These are phyloP conservation scores for Cyclotella atomus DNA, from an alignment of 108 stramenopile species.

Conservation along the genomic window DNA sequence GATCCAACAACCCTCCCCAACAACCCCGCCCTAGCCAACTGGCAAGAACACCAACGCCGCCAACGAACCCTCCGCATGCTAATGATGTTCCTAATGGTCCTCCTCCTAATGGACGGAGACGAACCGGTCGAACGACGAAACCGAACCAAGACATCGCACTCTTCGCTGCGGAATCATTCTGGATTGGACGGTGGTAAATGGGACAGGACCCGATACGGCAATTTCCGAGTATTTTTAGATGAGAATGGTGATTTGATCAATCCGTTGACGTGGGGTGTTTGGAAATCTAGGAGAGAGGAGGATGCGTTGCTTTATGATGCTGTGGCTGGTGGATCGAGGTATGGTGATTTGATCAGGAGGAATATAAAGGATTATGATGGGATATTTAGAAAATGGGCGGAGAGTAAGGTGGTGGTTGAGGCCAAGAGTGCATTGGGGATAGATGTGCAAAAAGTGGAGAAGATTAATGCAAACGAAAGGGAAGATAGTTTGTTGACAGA, in stretches of 20 bases:
- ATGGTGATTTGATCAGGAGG: slow-evolving; percentile 48
- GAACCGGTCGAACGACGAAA: slow-evolving; percentile 48
- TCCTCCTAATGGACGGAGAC: slow-evolving; percentile 87
- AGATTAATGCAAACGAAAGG: too few relatives aligned
- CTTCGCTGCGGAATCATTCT: not conserved
- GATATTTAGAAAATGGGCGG: slow-evolving; percentile 56
- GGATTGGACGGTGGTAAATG: too few relatives aligned
- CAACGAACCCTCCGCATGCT: slow-evolving; percentile 75
- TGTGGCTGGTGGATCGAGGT: slow-evolving; percentile 38
- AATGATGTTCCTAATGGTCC: slow-evolving; percentile 82
- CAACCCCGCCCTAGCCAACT: slow-evolving; percentile 19
- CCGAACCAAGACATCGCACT: not conserved
- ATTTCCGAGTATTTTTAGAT: slow-evolving; percentile 13
- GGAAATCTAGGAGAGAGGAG: slow-evolving; percentile 13
- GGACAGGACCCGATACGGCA: not conserved
- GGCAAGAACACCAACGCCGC: slow-evolving; percentile 81
- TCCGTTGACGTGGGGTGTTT: slow-evolving; percentile 11
- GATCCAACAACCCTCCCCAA: not conserved
- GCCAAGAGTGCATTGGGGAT: slow-evolving; percentile 5
- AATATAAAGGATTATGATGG: slow-evolving; percentile 63
- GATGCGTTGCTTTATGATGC: slow-evolving; percentile 17
- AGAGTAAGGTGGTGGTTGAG: slow-evolving; percentile 26
- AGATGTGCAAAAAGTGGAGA: not conserved
- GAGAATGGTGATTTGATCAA: slow-evolving; percentile 24
- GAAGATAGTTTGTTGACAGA: too few relatives aligned